These are phyloP conservation scores for Mitragyna speciosa DNA, from an alignment of 257 asterid genomes.

Conservation along the genomic window DNA sequence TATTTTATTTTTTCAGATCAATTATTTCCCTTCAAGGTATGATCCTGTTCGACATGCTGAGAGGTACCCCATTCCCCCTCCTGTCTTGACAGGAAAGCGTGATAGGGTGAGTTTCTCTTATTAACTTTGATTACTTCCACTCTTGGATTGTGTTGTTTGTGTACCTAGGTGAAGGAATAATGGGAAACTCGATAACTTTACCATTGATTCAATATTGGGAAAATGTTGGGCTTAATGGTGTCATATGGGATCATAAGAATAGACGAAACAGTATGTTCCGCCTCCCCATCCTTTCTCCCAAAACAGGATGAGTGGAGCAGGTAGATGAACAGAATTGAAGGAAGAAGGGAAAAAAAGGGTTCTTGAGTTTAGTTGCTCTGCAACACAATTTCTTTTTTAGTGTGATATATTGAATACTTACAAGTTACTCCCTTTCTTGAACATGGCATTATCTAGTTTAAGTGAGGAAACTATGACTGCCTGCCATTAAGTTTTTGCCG, in stretches of 20 bases:
- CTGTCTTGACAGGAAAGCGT: conserved; percentile 42
- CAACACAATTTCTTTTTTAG: neutral
- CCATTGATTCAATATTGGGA: neutral
- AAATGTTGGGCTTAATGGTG: neutral
- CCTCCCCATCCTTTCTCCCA: too few relatives aligned
- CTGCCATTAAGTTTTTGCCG: neutral
- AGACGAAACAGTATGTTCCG: too few relatives aligned
- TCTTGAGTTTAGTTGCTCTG: neutral
- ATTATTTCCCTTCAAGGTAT: conserved; percentile 54
- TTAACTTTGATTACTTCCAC: neutral
- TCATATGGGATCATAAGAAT: neutral
- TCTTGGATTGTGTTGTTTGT: neutral
- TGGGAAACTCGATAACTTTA: neutral
- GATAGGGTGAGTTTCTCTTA: conserved; percentile 32
- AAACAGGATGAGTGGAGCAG: too few relatives aligned
- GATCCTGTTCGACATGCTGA: conserved; percentile 50
- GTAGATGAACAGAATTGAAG: too few relatives aligned
- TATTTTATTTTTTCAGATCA: conserved; percentile 32
- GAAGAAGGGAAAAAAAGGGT: too few relatives aligned
- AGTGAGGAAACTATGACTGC: neutral
- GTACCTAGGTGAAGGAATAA: neutral
- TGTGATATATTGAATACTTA: neutral
- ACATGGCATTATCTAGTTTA: neutral
- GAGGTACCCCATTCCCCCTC: conserved; percentile 42
- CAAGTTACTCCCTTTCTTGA: neutral